Evolutionary conservation across 495 filamentous ascomycete genomes (phyloP), one percentile per base, ranked within the genome.

Genomic region (Cenococcum geophilum): DNA sequence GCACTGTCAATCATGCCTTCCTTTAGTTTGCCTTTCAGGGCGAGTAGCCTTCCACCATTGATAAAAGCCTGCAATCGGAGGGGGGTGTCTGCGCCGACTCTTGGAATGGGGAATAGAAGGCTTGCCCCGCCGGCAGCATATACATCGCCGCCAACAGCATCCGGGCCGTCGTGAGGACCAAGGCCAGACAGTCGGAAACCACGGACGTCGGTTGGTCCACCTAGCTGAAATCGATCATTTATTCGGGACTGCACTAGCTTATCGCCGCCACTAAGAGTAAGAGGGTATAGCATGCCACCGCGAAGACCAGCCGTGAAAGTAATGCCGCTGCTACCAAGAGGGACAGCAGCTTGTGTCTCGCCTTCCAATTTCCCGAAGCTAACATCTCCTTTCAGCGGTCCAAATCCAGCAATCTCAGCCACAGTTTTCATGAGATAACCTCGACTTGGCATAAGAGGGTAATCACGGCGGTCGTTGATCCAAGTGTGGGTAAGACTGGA

Each of bases 211-310:
- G 91, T 95, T 0, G 93, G 92, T 0, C 95, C 93, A 49, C 93
- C 93, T 42, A 98, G 89, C 55, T 87, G 82, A 78, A 98, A 97
- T 34, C 93, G 91, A 73, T 98, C 93, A 73, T 92, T 96, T 64
- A 96, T 80, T 25, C 89, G 82, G 54, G 89, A 92, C 2, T 87
- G 83, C 35, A 78, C 78, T 34, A 73, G 83, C 20, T 63, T 78
- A 8, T 70, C 64, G 51, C 76, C 74, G 20, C 78, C 80, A 21
- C 78, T 76, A 27, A 87, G 71, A 10, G 80, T 75, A 35, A 88
- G 76, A 49, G 85, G 85, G 60, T 80, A 83, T 37, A 88, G 73
- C n/a, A 88, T 62, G 9, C 85, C 85, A 1, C 80, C 84, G 54
- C 85, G 78, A 57, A 88, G 75, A 14, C 82, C 80, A 42, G 83